A percentile compares a stretch with the other conserved stretches of the same genome.
Evolutionary conservation across 805 yeast genomes (phyloP).

Genomic region (Monosporozyma unispora): DNA sequence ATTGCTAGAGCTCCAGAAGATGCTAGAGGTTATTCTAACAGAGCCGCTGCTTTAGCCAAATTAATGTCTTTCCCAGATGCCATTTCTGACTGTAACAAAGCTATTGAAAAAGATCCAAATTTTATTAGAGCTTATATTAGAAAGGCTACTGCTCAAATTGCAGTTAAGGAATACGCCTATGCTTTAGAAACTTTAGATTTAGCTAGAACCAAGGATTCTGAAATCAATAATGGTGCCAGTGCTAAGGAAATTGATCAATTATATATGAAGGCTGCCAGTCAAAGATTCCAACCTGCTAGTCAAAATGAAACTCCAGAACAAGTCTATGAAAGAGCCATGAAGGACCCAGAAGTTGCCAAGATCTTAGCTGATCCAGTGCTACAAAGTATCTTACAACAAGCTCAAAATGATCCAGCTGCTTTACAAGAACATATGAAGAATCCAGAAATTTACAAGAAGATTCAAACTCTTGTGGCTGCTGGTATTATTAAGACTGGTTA

Average conservation of each 20-base stretch:
- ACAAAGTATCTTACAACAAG: slow-evolving; percentile 92
- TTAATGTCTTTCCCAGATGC: slow-evolving; percentile 97
- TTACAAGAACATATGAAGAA: slow-evolving; percentile 96
- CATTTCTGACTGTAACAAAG: slow-evolving; percentile 81
- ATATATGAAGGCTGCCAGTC: slow-evolving; percentile 63
- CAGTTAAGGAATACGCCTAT: slow-evolving; percentile 76
- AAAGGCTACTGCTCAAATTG: slow-evolving; percentile 89
- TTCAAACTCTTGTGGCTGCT: slow-evolving; percentile 84
- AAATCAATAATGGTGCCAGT: slow-evolving; percentile 50
- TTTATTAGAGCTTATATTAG: slow-evolving; percentile 94
- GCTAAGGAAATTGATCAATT: slow-evolving; percentile 74
- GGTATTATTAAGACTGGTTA: slow-evolving; percentile 87
- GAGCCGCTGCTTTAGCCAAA: slow-evolving; percentile 95
- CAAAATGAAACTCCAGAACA: slow-evolving; percentile 87
- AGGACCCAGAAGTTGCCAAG: slow-evolving; percentile 89
- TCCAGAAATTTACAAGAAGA: slow-evolving; percentile 83
- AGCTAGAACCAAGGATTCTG: slow-evolving; percentile 70
- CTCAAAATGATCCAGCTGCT: slow-evolving; percentile 92
- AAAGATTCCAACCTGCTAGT: slow-evolving; percentile 72
- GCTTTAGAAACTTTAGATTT: slow-evolving; percentile 72
- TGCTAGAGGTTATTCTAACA: slow-evolving; percentile 92
- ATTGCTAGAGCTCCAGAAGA: slow-evolving; percentile 94
- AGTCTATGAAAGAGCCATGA: slow-evolving; percentile 79
- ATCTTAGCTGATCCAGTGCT: slow-evolving; percentile 91
- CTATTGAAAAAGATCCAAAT: slow-evolving; percentile 77